Evolutionary conservation across 192 early-diverging fungal genomes (phyloP).

Genomic region (Chytriomyces confervae): DNA sequence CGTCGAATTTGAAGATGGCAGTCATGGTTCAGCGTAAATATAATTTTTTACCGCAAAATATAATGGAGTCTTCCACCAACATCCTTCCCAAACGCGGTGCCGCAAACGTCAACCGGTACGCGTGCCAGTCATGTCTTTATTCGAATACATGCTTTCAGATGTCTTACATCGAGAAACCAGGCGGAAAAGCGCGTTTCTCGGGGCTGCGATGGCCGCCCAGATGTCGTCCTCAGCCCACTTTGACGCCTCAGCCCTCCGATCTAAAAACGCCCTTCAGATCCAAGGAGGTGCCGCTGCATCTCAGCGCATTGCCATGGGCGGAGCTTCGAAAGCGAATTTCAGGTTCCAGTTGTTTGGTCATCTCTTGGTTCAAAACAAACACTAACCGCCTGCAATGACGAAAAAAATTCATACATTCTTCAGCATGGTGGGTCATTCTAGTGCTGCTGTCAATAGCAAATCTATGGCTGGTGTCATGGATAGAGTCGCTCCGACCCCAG

Average conservation of each 20-base stretch:
- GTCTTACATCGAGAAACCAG: too few relatives aligned
- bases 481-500: not conserved
- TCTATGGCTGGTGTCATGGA: slow-evolving; percentile 11
- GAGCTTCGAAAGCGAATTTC: slow-evolving; percentile 1
- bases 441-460: not conserved
- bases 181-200: too few relatives aligned
- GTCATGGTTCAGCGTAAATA: slow-evolving; percentile 64
- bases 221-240: not conserved
- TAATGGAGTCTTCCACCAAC: too few relatives aligned
- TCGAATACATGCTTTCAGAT: too few relatives aligned
- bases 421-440: slow-evolving; percentile 8
- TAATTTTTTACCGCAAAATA: too few relatives aligned
- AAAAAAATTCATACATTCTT: not conserved
- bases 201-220: too few relatives aligned
- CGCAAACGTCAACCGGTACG: too few relatives aligned
- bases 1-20: slow-evolving; percentile 96
- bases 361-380: not conserved
- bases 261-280: slow-evolving; percentile 18
- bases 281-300: slow-evolving; percentile 6
- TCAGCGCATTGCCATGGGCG: not conserved
- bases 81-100: too few relatives aligned
- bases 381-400: not conserved
- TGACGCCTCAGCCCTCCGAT: slow-evolving; percentile 1
- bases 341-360: not conserved
- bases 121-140: too few relatives aligned